Evolutionary conservation across 179 eudicot species (phyloP).

Genomic region (Pouteria campechiana): DNA sequence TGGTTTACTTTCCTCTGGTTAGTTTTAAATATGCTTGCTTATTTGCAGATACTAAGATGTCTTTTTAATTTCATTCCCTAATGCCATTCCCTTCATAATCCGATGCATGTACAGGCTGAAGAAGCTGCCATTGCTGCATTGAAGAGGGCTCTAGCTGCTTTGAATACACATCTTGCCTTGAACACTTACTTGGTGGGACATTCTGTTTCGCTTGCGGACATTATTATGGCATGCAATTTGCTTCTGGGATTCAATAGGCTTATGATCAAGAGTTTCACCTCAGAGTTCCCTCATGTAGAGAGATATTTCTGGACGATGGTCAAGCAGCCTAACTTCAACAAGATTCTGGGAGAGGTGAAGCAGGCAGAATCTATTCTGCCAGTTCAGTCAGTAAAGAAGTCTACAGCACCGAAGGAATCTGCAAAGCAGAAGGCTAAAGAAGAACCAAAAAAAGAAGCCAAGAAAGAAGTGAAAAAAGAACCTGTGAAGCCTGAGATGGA

Average conservation of each 20-base stretch:
- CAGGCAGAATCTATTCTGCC: conserved; percentile 45
- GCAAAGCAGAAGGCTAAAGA: conserved; percentile 52
- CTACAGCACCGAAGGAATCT: conserved; percentile 37
- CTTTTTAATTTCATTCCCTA: not conserved
- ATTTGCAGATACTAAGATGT: not conserved
- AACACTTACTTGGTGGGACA: conserved; percentile 66
- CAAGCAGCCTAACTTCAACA: conserved; percentile 57
- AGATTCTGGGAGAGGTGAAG: conserved; percentile 49
- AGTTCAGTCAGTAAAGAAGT: conserved; percentile 21
- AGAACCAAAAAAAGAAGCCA: too few species aligned
- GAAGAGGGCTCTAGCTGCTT: conserved; percentile 52
- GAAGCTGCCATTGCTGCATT: conserved; percentile 47
- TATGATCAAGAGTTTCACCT: conserved; percentile 65
- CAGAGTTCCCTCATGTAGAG: conserved; percentile 71
- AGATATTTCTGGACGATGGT: conserved; percentile 72
- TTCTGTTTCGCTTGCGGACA: conserved; percentile 59
- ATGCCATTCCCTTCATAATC: not conserved
- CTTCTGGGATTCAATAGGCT: conserved; percentile 25
- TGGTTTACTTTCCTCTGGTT: conserved; percentile 24
- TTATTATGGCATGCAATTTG: conserved; percentile 44
- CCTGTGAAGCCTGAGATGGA: conserved; percentile 33
- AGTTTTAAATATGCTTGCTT: not conserved
- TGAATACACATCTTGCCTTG: conserved; percentile 57
- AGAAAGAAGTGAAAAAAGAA: conserved; percentile 46
- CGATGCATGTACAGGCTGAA: conserved; percentile 31